phyloP scores from a whole-genome alignment of 306 rosid genomes.

The Cajanus cajan region DNA sequence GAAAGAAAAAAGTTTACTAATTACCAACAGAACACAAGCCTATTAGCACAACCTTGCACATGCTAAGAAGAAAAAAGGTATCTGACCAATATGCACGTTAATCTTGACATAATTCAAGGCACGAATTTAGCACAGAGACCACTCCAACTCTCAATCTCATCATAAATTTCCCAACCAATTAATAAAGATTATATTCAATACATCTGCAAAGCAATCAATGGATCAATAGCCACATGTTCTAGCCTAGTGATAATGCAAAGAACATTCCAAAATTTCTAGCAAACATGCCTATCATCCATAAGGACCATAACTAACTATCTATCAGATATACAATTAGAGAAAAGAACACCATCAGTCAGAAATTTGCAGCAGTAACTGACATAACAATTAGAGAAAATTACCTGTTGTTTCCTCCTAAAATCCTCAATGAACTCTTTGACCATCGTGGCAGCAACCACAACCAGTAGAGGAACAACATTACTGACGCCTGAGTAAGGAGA shows the following conservation, averaged over 20 bases:
- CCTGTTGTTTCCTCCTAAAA: conserved; percentile 85
- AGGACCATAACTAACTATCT: no score
- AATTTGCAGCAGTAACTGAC: neutral
- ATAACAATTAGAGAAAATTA: conserved; percentile 28
- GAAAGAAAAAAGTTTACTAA: neutral
- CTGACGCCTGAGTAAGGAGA: conserved; percentile 88
- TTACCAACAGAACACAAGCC: neutral
- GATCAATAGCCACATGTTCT: neutral
- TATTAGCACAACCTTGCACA: neutral
- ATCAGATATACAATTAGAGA: neutral
- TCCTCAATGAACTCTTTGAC: conserved; percentile 84
- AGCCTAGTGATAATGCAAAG: neutral
- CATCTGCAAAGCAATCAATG: neutral
- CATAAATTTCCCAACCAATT: neutral
- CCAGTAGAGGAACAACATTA: conserved; percentile 72
- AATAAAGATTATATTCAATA: neutral
- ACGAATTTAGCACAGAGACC: neutral
- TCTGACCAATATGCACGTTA: neutral
- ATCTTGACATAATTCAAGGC: neutral
- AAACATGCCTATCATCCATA: neutral
- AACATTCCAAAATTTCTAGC: neutral
- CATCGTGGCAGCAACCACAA: conserved; percentile 91
- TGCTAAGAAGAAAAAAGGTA: neutral
- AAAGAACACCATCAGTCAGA: conserved; percentile 10
- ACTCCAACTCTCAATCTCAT: neutral